phyloP scores from a whole-genome alignment of 2,329 filamentous ascomycete species.

The Monilinia fructigena region DNA sequence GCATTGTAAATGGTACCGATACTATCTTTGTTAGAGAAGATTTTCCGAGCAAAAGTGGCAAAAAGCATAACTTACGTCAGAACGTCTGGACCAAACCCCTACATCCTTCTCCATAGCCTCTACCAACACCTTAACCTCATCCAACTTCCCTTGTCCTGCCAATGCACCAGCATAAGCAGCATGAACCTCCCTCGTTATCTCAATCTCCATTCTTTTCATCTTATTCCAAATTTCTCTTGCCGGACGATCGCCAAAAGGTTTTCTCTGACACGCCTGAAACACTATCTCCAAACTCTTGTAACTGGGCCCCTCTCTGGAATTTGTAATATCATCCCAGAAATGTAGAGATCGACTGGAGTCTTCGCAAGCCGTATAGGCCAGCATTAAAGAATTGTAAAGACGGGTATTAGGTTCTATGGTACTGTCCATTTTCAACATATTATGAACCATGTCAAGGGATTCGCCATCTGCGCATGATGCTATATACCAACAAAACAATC shows the following conservation, averaged over 20 bases:
- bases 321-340: constrained; percentile 83
- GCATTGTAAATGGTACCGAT: constrained; percentile 76
- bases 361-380: constrained; percentile 73
- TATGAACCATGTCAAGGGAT: constrained; percentile 74
- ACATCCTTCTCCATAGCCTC: constrained; percentile 64
- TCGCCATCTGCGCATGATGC: constrained; percentile 59
- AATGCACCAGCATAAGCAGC: constrained; percentile 74
- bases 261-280: constrained; percentile 72
- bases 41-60: constrained; percentile 8
- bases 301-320: constrained; percentile 79
- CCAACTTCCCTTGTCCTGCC: constrained; percentile 68
- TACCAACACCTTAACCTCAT: constrained; percentile 65
- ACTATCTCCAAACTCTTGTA: constrained; percentile 78
- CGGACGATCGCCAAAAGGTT: constrained; percentile 55
- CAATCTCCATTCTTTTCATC: constrained; percentile 72
- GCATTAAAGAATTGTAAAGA: constrained; percentile 81
- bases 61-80: constrained; percentile 60
- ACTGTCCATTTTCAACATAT: constrained; percentile 93
- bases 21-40: constrained; percentile 44
- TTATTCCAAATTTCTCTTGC: constrained; percentile 70
- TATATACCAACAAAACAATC: constrained; percentile 75
- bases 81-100: constrained; percentile 65
- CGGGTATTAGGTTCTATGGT: constrained; percentile 72
- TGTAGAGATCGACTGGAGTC: constrained; percentile 66
- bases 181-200: constrained; percentile 71